Evolutionary conservation across 768 basidiomycete species (phyloP).

Genomic region (Scleroderma citrinum): DNA sequence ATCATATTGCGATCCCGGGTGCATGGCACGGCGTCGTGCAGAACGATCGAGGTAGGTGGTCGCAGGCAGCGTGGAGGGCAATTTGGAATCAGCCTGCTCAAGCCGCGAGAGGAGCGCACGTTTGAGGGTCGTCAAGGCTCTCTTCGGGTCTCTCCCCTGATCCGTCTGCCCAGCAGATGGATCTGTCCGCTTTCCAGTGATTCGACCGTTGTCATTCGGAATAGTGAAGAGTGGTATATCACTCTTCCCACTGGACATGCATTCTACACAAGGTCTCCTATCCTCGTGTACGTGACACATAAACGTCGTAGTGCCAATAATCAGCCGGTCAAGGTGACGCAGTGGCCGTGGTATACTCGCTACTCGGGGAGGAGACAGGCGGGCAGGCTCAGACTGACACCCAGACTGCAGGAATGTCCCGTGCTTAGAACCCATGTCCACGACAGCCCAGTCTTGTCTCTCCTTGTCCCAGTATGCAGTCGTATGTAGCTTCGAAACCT

Average conservation of each 20-base stretch:
- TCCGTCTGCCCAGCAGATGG: conserved; percentile 10
- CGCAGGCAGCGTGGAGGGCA: conserved; percentile 10
- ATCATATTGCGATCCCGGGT: conserved; percentile 46
- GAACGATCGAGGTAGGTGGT: conserved; percentile 59
- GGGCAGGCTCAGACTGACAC: conserved; percentile 29
- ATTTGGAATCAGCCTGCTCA: conserved; percentile 14
- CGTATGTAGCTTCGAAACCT: conserved; percentile 76
- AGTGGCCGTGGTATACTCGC: conserved; percentile 66
- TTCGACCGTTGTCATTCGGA: conserved; percentile 10
- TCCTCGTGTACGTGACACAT: conserved; percentile 62
- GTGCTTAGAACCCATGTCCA: conserved; percentile 84
- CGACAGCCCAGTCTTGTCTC: conserved; percentile 60
- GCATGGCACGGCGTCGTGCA: conserved; percentile 59
- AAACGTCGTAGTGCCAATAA: conserved; percentile 68
- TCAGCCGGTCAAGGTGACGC: conserved; percentile 58
- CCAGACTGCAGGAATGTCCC: conserved; percentile 58
- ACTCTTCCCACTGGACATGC: conserved; percentile 43
- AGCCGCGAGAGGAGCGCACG: conserved; percentile 56
- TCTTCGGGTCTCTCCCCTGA: conserved; percentile 48
- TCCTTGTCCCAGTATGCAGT: conserved; percentile 64
- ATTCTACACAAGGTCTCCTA: conserved; percentile 55
- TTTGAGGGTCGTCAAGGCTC: conserved; percentile 59
- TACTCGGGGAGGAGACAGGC: conserved; percentile 58
- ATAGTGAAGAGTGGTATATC: conserved; percentile 53
- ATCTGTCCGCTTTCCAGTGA: conserved; percentile 18